Percentiles rank a stretch among this genome's conserved stretches.
These are phyloP conservation scores for Pelargonium australe DNA, from an alignment of 441 rosid genomes.

Conservation along the genomic window DNA sequence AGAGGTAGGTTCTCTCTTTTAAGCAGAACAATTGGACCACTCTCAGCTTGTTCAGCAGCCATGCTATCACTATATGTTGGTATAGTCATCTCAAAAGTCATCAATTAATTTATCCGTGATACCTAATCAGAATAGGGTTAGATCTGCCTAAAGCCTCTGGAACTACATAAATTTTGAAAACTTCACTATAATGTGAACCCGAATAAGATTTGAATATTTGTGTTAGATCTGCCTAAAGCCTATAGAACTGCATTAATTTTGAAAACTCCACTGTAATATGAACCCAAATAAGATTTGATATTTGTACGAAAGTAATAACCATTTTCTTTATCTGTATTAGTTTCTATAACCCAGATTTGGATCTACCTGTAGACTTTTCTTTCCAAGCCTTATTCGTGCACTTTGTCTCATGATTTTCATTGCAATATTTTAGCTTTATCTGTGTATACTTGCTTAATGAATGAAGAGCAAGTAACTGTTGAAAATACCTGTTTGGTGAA, in stretches of 20 bases:
- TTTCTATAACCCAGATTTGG: neutral
- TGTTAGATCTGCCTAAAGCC: neutral
- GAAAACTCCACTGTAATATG: neutral
- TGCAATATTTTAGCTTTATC: neutral
- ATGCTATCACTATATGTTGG: neutral
- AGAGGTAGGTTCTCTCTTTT: slow-evolving; percentile 39
- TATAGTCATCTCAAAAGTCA: neutral
- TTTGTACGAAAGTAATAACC: neutral
- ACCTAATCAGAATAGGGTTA: neutral
- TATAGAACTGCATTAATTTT: neutral
- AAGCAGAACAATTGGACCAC: neutral
- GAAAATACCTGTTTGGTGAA: neutral
- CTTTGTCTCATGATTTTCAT: neutral
- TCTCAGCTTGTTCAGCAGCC: neutral
- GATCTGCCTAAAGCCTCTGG: neutral
- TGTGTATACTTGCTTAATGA: neutral
- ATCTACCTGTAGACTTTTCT: neutral
- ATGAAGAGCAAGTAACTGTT: neutral
- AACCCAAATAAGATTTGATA: neutral
- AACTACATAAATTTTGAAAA: neutral
- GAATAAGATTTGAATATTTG: neutral
- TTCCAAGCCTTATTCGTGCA: neutral
- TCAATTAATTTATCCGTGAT: neutral
- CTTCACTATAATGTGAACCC: neutral
- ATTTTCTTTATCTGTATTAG: too few species aligned